phyloP scores from a whole-genome alignment of 192 early-diverging fungal species.

The Backusella liffmaniae region DNA sequence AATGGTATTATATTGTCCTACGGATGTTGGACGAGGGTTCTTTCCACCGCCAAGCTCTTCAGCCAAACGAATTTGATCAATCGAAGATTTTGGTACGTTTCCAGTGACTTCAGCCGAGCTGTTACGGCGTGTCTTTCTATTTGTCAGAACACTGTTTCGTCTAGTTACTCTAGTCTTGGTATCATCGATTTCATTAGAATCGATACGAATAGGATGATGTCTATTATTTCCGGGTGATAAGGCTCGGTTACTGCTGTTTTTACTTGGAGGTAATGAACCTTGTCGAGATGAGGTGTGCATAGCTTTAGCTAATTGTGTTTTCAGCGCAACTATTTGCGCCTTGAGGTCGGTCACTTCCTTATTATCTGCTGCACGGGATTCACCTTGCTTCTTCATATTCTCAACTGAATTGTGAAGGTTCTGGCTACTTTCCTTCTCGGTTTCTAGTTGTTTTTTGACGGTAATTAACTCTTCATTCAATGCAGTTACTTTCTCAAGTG shows the following conservation, averaged over 20 bases:
- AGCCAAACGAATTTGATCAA: conserved; percentile 24
- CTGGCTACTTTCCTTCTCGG: conserved; percentile 64
- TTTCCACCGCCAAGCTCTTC: conserved; percentile 16
- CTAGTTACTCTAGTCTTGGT: neutral
- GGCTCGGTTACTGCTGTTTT: neutral
- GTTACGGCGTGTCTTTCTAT: conserved; percentile 38
- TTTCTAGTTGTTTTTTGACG: conserved; percentile 48
- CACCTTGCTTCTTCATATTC: conserved; percentile 53
- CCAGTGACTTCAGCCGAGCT: conserved; percentile 39
- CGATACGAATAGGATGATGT: neutral
- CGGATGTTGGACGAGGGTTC: conserved; percentile 28
- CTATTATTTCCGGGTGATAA: neutral
- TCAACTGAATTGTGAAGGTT: conserved; percentile 53
- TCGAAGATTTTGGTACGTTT: conserved; percentile 24
- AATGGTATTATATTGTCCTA: conserved; percentile 25
- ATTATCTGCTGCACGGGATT: conserved; percentile 10
- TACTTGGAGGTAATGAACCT: neutral
- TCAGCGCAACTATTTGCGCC: conserved; percentile 74
- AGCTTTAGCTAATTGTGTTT: conserved; percentile 68
- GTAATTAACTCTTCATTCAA: conserved; percentile 62
- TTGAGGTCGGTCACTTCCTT: conserved; percentile 65
- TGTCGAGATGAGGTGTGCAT: conserved; percentile 47
- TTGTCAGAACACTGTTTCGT: neutral
- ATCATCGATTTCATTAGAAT: neutral
- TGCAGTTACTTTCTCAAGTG: conserved; percentile 51